Evolutionary conservation across 2,329 filamentous ascomycete species (phyloP).

Genomic region (Pseudocercospora fuligena): DNA sequence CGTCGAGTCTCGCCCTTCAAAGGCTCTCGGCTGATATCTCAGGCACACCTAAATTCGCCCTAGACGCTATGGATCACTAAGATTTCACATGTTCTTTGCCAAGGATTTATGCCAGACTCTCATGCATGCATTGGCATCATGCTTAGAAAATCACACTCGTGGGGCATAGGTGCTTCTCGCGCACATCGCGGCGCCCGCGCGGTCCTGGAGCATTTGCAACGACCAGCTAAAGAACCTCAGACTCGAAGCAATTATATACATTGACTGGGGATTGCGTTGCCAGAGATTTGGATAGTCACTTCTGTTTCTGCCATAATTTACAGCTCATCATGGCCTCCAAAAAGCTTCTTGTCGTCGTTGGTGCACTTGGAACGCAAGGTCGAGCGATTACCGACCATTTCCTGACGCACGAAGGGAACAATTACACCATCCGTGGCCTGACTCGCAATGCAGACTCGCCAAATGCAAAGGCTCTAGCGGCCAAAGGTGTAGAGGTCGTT

Average conservation of each 20-base stretch:
- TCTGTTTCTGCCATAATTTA: background rate
- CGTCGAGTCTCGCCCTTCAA: too few relatives aligned
- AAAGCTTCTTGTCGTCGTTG: slow-evolving; percentile 32
- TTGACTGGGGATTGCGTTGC: background rate
- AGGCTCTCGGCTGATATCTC: background rate
- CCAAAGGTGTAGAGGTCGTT: slow-evolving; percentile 46
- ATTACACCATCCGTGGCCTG: slow-evolving; percentile 41
- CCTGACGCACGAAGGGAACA: slow-evolving; percentile 16
- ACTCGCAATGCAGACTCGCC: slow-evolving; percentile 50
- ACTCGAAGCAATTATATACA: background rate
- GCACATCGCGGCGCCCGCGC: too few relatives aligned
- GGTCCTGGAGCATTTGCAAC: too few relatives aligned
- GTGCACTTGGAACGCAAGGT: slow-evolving; percentile 32
- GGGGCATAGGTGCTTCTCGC: too few relatives aligned
- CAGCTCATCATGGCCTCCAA: background rate
- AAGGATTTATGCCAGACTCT: background rate
- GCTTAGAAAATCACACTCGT: background rate
- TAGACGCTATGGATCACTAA: background rate
- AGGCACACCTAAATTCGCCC: background rate
- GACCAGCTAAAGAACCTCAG: too few relatives aligned
- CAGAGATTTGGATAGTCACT: background rate
- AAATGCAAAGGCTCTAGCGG: slow-evolving; percentile 40
- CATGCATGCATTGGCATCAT: background rate
- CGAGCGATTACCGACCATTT: slow-evolving; percentile 28
- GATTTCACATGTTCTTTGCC: background rate